A percentile compares a stretch with the other conserved stretches of the same genome.
phyloP scores from a whole-genome alignment of 2,329 filamentous ascomycete genomes.

The Colletotrichum gloeosporioides region DNA sequence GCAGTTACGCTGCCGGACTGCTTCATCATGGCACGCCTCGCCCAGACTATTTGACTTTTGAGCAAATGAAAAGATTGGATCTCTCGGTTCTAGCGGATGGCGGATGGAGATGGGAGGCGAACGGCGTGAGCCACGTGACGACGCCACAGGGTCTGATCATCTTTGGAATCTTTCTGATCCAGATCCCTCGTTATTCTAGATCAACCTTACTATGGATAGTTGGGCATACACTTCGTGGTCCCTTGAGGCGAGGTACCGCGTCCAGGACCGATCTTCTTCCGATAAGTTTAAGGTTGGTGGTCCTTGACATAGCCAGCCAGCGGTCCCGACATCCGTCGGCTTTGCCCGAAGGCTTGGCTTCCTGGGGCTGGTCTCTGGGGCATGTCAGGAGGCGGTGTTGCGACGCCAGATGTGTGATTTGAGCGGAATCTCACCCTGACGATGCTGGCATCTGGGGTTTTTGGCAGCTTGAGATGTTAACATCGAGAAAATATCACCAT shows the following conservation, averaged over 20 bases:
- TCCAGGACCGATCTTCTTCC: not conserved
- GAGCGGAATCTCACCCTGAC: not conserved
- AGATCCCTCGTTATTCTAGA: not conserved
- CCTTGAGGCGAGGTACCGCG: not conserved
- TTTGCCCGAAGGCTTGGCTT: not conserved
- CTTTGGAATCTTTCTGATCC: not conserved
- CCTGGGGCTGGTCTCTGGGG: not conserved
- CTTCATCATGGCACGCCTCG: not conserved
- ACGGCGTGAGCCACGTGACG: not conserved
- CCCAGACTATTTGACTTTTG: not conserved
- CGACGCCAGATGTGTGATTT: not conserved
- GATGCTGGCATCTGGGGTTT: not conserved
- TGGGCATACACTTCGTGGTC: not conserved
- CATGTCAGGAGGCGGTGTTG: not conserved
- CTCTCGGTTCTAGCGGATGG: not conserved
- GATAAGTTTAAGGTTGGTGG: not conserved
- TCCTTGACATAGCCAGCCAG: not conserved
- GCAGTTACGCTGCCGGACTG: not conserved
- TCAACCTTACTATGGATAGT: not conserved
- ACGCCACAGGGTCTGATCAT: not conserved
- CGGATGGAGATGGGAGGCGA: not conserved
- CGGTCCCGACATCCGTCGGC: not conserved
- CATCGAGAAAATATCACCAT: not conserved
- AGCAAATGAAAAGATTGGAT: not conserved
- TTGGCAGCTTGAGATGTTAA: not conserved